Percentiles rank a stretch among this genome's conserved stretches.
Evolutionary conservation across 768 basidiomycete genomes (phyloP).

Genomic region (Lactifluus rugatus): DNA sequence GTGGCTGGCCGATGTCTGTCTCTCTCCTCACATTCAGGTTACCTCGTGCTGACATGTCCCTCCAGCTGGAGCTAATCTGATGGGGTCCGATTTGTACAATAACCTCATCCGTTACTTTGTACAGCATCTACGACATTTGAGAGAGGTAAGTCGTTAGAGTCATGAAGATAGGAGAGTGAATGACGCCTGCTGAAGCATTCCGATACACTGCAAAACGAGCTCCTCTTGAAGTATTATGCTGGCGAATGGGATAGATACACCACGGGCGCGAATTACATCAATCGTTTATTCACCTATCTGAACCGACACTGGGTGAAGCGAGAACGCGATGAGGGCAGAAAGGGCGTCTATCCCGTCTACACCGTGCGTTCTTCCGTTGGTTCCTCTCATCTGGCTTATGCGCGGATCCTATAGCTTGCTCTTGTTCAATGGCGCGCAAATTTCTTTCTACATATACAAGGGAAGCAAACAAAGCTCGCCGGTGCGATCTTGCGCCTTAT

Average conservation of each 20-base stretch:
- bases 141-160: conserved; percentile 42
- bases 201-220: conserved; percentile 76
- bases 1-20: conserved; percentile 49
- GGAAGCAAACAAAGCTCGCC: conserved; percentile 71
- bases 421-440: conserved; percentile 93
- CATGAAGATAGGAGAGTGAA: conserved; percentile 18
- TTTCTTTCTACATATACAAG: conserved; percentile 84
- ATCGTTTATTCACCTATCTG: conserved; percentile 93
- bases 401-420: conserved; percentile 49
- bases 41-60: not conserved
- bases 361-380: conserved; percentile 50
- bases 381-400: not conserved
- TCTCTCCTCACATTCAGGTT: not conserved
- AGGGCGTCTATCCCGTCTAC: conserved; percentile 90
- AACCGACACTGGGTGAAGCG: conserved; percentile 99
- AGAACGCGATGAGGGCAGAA: conserved; percentile 93
- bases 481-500: conserved; percentile 82
- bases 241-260: conserved; percentile 95
- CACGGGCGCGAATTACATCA: conserved; percentile 93
- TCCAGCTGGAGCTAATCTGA: conserved; percentile 82
- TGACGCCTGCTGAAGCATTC: conserved; percentile 44
- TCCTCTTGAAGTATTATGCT: conserved; percentile 83
- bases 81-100: conserved; percentile 96
- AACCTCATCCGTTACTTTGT: conserved; percentile 89
- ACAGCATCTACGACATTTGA: conserved; percentile 58